These are phyloP conservation scores for Penicillium hesseltinei DNA, from an alignment of 2,329 filamentous ascomycete species.

Conservation along the genomic window DNA sequence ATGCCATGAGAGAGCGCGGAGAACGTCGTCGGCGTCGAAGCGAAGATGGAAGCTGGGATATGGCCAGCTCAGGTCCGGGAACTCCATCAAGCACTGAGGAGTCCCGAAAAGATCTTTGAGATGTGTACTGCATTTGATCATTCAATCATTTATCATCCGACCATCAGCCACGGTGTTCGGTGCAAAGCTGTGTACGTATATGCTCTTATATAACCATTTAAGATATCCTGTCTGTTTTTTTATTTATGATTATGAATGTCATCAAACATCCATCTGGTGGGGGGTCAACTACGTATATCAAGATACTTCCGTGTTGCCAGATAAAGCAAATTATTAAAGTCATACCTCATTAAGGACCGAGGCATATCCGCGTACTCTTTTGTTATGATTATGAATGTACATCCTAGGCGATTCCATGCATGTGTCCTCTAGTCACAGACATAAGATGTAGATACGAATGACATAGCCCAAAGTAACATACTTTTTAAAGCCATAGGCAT, in stretches of 20 bases:
- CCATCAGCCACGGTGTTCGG: background rate
- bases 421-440: background rate
- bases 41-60: conserved; percentile 43
- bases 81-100: conserved; percentile 38
- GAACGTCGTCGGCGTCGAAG: conserved; percentile 56
- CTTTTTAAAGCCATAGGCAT: background rate
- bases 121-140: conserved; percentile 1
- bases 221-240: conserved; percentile 22
- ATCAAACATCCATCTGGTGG: background rate
- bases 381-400: background rate
- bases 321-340: too few relatives aligned
- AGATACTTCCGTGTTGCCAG: too few relatives aligned
- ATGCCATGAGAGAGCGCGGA: conserved; percentile 78
- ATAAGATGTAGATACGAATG: background rate
- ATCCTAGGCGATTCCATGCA: too few relatives aligned
- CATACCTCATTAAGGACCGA: too few relatives aligned
- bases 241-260: background rate
- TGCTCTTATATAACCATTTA: conserved; percentile 20
- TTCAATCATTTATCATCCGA: background rate
- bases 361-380: background rate
- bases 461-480: background rate
- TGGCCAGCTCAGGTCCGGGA: conserved; percentile 39
- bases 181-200: conserved; percentile 13
- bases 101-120: conserved; percentile 37
- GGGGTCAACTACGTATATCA: background rate